Base-by-base conservation (phyloP, 768 basidiomycete genomes). In the Candolleomyces eurysporus region DNA sequence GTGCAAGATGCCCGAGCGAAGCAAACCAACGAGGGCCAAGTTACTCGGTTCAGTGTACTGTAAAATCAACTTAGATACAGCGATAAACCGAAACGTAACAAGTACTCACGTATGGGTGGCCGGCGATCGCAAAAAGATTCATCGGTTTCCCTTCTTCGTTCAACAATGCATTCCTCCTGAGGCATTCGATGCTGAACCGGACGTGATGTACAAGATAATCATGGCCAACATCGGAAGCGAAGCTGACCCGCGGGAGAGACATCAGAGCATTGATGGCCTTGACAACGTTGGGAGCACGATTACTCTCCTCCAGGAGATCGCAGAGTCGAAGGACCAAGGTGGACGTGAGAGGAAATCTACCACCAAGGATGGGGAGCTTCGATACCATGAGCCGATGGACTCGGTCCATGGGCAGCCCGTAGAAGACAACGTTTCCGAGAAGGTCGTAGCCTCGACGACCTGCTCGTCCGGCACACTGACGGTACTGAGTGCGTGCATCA, bases 401-500 rank as follows among this genome's bases (percentile, higher is more conserved):
- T 45, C 87, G 79, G 61, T 86, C 83, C 68, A 87, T 78, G 4
- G 87, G 72, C 7, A 91, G 68, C 22, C 88, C 89, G 66, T 87
- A 89, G 74, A 91, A 91, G 2, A 91, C 77, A 43, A 90, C 88
- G 57, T 87, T 87, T 7, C 89, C 89, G 0, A 87, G 75, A 6
- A 86, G 78, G 66, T 90, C 88, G 61, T 79, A 89, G 2, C 89
- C 89, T 66, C 89, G 81, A 48, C 89, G 82, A 60, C 89, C 89
- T 45, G 89, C 89, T 69, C 89, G 81, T 59, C 89, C 89, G 49
- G 87, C 82, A 61, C 87, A 88, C 78, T 90, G 89, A 11, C 89
- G 84, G 68, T 87, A 90, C 86, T 87, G 65, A 36, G 56, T 11
- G 11, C 0, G 5, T 39, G 39, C 62, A 63, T 64, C 58, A 57